Evolutionary conservation across 2,329 filamentous ascomycete genomes (phyloP).

Genomic region (Passalora sequoiae): DNA sequence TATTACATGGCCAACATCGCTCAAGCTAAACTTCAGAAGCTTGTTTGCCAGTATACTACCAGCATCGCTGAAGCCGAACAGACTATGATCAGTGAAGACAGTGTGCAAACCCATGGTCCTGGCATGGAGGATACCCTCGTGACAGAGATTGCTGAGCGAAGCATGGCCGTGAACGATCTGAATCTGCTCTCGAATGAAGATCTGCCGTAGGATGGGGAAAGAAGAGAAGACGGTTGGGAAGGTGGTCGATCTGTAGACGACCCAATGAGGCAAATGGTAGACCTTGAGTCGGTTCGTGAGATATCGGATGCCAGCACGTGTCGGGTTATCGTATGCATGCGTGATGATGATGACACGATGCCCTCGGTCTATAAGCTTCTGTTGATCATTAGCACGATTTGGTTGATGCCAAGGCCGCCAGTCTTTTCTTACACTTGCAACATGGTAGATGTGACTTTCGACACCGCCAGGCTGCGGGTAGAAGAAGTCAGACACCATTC

Average conservation of each 20-base stretch:
- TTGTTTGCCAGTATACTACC: slow-evolving; percentile 96
- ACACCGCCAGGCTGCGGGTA: slow-evolving; percentile 93
- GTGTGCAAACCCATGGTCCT: slow-evolving; percentile 93
- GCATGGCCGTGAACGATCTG: slow-evolving; percentile 98
- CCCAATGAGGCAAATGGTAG: slow-evolving; percentile 92
- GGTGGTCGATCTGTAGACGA: slow-evolving; percentile 89
- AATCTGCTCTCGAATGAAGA: slow-evolving; percentile 87
- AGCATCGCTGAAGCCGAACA: slow-evolving; percentile 96
- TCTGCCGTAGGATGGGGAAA: slow-evolving; percentile 96
- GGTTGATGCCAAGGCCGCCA: too few species aligned
- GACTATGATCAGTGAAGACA: slow-evolving; percentile 93
- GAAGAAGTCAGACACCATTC: slow-evolving; percentile 99
- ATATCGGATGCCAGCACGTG: slow-evolving; percentile 81
- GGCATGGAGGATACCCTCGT: slow-evolving; percentile 90
- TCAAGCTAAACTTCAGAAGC: slow-evolving; percentile 88
- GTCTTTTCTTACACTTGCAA: slow-evolving; percentile 71
- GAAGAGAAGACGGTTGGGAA: slow-evolving; percentile 98
- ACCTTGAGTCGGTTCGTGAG: slow-evolving; percentile 97
- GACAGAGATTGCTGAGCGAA: slow-evolving; percentile 85
- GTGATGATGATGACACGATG: slow-evolving; percentile 98
- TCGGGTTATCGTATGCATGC: slow-evolving; percentile 69
- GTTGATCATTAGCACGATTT: too few species aligned
- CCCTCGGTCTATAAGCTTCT: slow-evolving; percentile 92
- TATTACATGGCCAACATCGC: slow-evolving; percentile 96
- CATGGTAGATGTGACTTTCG: slow-evolving; percentile 97